Percentiles rank a stretch among this genome's conserved stretches.
These are phyloP conservation scores for Lodderomyces parapsilosis DNA, from an alignment of 1,139 yeast genomes.

Conservation along the genomic window DNA sequence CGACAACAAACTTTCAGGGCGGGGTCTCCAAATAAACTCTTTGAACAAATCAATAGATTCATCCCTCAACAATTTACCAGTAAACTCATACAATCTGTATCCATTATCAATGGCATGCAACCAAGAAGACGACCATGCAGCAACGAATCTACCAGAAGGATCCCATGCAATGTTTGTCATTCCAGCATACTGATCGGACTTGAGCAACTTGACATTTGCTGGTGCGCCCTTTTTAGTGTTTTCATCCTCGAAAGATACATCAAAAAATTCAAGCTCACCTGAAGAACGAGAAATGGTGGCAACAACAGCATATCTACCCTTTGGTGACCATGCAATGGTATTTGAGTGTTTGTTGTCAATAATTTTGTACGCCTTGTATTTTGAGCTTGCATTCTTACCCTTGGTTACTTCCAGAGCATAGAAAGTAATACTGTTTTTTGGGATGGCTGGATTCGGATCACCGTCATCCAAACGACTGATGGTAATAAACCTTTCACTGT, in stretches of 20 bases:
- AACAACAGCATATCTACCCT: constrained; percentile 83
- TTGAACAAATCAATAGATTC: constrained; percentile 81
- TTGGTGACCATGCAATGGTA: constrained; percentile 86
- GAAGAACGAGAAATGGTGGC: constrained; percentile 65
- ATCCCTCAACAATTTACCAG: constrained; percentile 74
- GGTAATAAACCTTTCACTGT: constrained; percentile 79
- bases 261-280: constrained; percentile 83
- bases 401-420: constrained; percentile 90
- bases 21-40: constrained; percentile 95
- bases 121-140: constrained; percentile 88
- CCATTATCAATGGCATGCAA: constrained; percentile 87
- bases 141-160: constrained; percentile 88
- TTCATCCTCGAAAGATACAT: constrained; percentile 78
- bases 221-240: constrained; percentile 40
- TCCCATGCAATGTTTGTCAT: constrained; percentile 92
- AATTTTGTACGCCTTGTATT: constrained; percentile 42
- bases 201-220: constrained; percentile 63
- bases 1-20: constrained; percentile 78
- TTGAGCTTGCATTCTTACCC: constrained; percentile 74
- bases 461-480: constrained; percentile 68
- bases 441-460: constrained; percentile 64
- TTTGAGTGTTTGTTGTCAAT: constrained; percentile 67
- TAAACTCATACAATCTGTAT: constrained; percentile 80
- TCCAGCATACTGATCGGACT: constrained; percentile 67
- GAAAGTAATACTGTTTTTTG: constrained; percentile 73